Evolutionary conservation across 1,139 yeast species (phyloP).

Genomic region (Tardiomyces blankii): DNA sequence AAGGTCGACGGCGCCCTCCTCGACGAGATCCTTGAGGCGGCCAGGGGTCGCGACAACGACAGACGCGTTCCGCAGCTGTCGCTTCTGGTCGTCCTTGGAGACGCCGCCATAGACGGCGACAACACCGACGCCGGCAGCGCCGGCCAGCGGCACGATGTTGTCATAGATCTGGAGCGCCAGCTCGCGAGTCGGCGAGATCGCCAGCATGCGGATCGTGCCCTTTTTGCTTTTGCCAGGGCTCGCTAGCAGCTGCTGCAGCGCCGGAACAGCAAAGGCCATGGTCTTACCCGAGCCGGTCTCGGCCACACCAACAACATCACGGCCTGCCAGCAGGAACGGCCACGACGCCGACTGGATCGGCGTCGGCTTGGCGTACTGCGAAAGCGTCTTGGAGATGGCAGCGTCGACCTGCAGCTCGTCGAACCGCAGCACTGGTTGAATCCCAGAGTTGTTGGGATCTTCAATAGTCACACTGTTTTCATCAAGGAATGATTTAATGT

Average conservation of each 20-base stretch:
- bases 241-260: slow-evolving; percentile 39
- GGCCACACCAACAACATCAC: slow-evolving; percentile 94
- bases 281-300: slow-evolving; percentile 99
- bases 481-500: slow-evolving; percentile 49
- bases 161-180: slow-evolving; percentile 90
- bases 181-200: slow-evolving; percentile 95
- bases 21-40: slow-evolving; percentile 78
- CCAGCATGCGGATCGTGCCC: slow-evolving; percentile 60
- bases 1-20: slow-evolving; percentile 76
- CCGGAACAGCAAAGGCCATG: slow-evolving; percentile 96
- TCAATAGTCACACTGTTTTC: slow-evolving; percentile 75
- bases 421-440: slow-evolving; percentile 67
- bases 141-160: slow-evolving; percentile 59
- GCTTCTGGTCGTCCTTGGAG: slow-evolving; percentile 83
- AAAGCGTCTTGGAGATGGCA: slow-evolving; percentile 44
- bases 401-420: slow-evolving; percentile 47
- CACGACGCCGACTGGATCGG: slow-evolving; percentile 96
- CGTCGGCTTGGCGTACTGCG: slow-evolving; percentile 78
- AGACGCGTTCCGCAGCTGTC: slow-evolving; percentile 49
- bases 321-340: slow-evolving; percentile 76
- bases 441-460: slow-evolving; percentile 39
- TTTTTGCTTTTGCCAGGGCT: slow-evolving; percentile 1
- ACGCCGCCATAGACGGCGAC: slow-evolving; percentile 97
- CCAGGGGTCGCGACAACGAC: slow-evolving; percentile 97
- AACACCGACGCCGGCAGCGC: slow-evolving; percentile 50